Evolutionary conservation across 2,329 filamentous ascomycete genomes (phyloP).

Genomic region (Didymella arachidicola): DNA sequence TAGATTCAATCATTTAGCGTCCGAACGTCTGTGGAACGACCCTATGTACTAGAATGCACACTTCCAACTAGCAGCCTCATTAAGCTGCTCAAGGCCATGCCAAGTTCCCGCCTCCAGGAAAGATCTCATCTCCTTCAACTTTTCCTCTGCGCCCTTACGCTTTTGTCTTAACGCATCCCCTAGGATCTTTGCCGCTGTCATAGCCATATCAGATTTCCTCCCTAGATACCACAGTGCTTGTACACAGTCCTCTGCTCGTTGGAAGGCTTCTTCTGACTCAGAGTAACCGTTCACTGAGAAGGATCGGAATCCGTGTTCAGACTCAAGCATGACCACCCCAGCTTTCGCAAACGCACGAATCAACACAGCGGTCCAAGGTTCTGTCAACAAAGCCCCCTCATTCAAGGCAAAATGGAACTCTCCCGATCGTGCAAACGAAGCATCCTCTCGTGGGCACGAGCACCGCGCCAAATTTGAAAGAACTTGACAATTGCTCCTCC

Average conservation of each 20-base stretch:
- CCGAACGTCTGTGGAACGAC: not conserved
- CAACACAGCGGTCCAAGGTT: constrained; percentile 67
- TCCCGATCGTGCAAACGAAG: constrained; percentile 43
- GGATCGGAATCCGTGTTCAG: constrained; percentile 31
- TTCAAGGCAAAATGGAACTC: constrained; percentile 64
- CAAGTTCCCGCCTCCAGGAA: constrained; percentile 40
- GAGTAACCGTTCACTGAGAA: not conserved
- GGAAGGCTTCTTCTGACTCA: constrained; percentile 40
- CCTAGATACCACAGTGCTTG: constrained; percentile 63
- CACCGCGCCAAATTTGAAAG: constrained; percentile 60
- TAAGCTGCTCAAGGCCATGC: constrained; percentile 34
- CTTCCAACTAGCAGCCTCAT: constrained; percentile 29
- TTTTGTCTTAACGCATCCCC: constrained; percentile 45
- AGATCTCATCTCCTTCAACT: constrained; percentile 34
- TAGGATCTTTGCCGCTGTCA: constrained; percentile 51
- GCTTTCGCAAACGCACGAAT: constrained; percentile 63
- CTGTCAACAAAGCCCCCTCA: constrained; percentile 64
- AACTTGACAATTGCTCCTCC: constrained; percentile 55
- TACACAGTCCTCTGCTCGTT: constrained; percentile 59
- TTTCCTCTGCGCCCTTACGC: constrained; percentile 33
- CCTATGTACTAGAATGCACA: constrained; percentile 22
- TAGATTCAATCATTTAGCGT: not conserved
- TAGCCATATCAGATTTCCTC: constrained; percentile 63
- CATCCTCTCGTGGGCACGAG: constrained; percentile 49
- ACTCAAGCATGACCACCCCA: constrained; percentile 52